Conservation (phyloP, 169 alveolate genomes). For the Plasmodium blacklocki region DNA sequence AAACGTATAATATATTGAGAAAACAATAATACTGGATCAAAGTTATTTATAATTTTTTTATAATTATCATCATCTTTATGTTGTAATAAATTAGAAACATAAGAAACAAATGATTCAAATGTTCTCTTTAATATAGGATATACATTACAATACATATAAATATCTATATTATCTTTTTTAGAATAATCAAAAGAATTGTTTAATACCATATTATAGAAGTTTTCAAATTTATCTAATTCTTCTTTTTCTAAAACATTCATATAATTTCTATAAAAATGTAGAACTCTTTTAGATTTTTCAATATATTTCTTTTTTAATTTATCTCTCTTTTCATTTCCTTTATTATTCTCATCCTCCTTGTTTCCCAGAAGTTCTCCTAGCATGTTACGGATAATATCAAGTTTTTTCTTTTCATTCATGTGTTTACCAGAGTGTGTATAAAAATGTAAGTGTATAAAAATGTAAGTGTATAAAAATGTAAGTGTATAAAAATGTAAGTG, state of each 20-base stretch:
- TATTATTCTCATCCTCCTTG: conserved; percentile 16
- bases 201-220: conserved; percentile 47
- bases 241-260: conserved; percentile 62
- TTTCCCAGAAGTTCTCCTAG: conserved; percentile 32
- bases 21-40: conserved; percentile 46
- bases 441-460: too few relatives aligned
- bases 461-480: too few relatives aligned
- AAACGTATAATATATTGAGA: conserved; percentile 68
- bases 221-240: conserved; percentile 50
- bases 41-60: conserved; percentile 36
- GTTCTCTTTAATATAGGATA: conserved; percentile 68
- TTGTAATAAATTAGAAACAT: conserved; percentile 18
- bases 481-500: too few relatives aligned
- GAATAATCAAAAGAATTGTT: conserved; percentile 68
- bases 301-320: conserved; percentile 52
- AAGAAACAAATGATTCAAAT: conserved; percentile 60
- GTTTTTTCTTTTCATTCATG: conserved; percentile 60
- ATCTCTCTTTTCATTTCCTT: background rate
- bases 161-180: conserved; percentile 59
- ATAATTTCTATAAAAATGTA: conserved; percentile 48
- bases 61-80: conserved; percentile 50
- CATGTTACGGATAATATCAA: conserved; percentile 66
- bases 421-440: too few relatives aligned
- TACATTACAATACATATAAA: conserved; percentile 56
- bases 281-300: conserved; percentile 40